Evolutionary conservation across 768 basidiomycete genomes (phyloP).

Genomic region (Mycena haematopus): DNA sequence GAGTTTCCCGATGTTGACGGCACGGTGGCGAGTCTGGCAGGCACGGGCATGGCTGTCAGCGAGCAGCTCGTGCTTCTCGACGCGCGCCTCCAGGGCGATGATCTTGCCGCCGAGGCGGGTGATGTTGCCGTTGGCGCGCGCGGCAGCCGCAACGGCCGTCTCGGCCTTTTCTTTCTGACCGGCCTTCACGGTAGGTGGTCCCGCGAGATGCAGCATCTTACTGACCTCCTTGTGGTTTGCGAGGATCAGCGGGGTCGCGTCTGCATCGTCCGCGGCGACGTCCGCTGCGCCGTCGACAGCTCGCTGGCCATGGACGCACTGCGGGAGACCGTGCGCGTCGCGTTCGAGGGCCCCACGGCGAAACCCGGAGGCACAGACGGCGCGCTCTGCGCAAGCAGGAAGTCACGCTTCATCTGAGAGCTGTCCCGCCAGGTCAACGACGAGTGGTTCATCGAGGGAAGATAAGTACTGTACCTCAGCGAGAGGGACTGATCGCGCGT

Average conservation of each 20-base stretch:
- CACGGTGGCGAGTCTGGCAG: background rate
- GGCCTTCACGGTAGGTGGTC: background rate
- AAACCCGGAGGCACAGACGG: background rate
- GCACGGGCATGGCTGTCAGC: background rate
- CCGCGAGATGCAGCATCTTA: conserved; percentile 1
- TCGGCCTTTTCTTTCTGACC: conserved; percentile 12
- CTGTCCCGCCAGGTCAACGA: background rate
- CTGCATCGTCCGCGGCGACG: background rate
- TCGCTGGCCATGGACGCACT: background rate
- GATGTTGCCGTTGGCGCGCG: conserved; percentile 2
- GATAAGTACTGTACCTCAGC: background rate
- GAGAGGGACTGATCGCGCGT: background rate
- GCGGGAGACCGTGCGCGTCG: background rate
- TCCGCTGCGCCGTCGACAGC: background rate
- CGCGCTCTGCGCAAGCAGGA: background rate
- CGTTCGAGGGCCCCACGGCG: background rate
- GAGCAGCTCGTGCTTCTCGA: background rate
- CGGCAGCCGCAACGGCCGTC: background rate
- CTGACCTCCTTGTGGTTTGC: conserved; percentile 3
- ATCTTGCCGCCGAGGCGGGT: conserved; percentile 2
- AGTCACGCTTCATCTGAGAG: conserved; percentile 7
- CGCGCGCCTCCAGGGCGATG: background rate
- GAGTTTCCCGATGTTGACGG: background rate
- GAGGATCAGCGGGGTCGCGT: background rate
- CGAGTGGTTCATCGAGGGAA: background rate